Evolutionary conservation across 768 basidiomycete species (phyloP).

Genomic region (Clitopilus hobsonii): DNA sequence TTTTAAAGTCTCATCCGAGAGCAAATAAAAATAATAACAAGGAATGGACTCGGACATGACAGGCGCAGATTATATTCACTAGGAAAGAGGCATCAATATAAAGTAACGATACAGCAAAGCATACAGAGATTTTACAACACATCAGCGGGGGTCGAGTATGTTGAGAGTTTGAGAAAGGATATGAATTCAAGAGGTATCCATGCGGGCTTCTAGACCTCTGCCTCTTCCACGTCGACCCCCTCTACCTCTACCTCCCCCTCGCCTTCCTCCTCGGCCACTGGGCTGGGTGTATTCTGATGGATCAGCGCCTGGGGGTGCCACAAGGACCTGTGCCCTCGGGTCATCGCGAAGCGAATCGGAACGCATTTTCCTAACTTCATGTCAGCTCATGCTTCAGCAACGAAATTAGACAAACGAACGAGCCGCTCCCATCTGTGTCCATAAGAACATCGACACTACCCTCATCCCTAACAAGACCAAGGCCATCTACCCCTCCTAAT

Average conservation of each 20-base stretch:
- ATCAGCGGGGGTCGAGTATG: background rate
- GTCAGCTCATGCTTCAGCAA: slow-evolving; percentile 39
- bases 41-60: no score
- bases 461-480: slow-evolving; percentile 49
- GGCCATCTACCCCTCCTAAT: slow-evolving; percentile 47
- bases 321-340: slow-evolving; percentile 63
- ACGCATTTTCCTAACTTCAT: slow-evolving; percentile 66
- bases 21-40: no score
- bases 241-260: slow-evolving; percentile 33
- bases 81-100: background rate
- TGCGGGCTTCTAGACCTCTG: slow-evolving; percentile 32
- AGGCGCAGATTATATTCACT: background rate
- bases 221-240: slow-evolving; percentile 32
- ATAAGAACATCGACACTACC: slow-evolving; percentile 60
- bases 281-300: slow-evolving; percentile 45
- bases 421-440: slow-evolving; percentile 41
- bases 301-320: slow-evolving; percentile 65
- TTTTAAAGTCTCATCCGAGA: no score
- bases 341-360: slow-evolving; percentile 67
- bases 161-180: background rate
- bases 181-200: slow-evolving; percentile 34
- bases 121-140: background rate
- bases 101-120: background rate
- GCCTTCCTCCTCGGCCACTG: slow-evolving; percentile 19
- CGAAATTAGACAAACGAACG: slow-evolving; percentile 37